A percentile compares a stretch with the other conserved stretches of the same genome.
Conservation (phyloP, 2,329 filamentous ascomycete genomes). For the Arthrobotrys conoides region DNA sequence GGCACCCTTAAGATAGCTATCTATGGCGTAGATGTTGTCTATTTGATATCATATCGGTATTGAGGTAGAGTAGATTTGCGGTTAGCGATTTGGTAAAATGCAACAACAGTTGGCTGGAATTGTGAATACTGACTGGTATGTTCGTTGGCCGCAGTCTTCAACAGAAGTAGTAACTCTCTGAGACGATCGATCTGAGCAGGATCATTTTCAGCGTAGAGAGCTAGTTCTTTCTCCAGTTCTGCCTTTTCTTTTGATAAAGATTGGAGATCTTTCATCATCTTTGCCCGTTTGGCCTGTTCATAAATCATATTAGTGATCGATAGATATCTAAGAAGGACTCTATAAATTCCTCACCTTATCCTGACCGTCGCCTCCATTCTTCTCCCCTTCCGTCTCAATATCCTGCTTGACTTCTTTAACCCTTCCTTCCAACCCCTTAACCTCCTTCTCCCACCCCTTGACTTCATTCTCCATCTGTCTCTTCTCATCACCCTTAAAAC, state of each 20-base stretch:
- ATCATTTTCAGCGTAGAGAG: slow-evolving; percentile 60
- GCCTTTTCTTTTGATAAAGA: slow-evolving; percentile 44
- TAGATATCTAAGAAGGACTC: background rate
- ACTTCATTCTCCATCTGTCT: slow-evolving; percentile 67
- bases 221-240: slow-evolving; percentile 60
- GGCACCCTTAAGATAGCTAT: slow-evolving; percentile 60
- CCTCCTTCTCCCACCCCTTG: slow-evolving; percentile 46
- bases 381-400: slow-evolving; percentile 27
- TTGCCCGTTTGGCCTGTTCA: slow-evolving; percentile 24
- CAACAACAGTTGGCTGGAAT: background rate
- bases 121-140: slow-evolving; percentile 55
- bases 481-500: slow-evolving; percentile 74
- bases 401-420: slow-evolving; percentile 25
- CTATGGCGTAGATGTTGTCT: slow-evolving; percentile 64
- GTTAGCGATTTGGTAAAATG: background rate
- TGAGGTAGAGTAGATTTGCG: background rate
- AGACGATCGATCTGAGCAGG: slow-evolving; percentile 57
- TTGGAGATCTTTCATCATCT: slow-evolving; percentile 53
- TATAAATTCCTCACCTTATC: slow-evolving; percentile 27
- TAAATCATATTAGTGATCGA: background rate
- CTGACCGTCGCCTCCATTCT: slow-evolving; percentile 26
- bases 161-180: slow-evolving; percentile 45
- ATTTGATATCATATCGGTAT: background rate
- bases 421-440: slow-evolving; percentile 31
- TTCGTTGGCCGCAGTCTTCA: slow-evolving; percentile 62